Base-by-base conservation (phyloP, 345 rosid genomes). In the Nephelium lappaceum region DNA sequence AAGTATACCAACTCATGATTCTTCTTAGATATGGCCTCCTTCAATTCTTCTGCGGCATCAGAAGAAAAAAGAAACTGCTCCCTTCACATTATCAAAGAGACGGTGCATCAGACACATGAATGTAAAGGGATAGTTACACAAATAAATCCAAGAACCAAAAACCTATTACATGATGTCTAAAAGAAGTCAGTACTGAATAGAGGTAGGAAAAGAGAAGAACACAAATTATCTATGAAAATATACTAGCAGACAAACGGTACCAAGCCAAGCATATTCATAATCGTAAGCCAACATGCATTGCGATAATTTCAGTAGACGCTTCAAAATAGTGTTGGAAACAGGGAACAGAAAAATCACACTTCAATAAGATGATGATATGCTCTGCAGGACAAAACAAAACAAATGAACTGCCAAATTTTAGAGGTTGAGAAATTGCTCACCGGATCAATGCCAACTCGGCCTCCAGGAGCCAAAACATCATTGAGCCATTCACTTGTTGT, bases 1-100 rank as follows among this genome's bases (percentile, higher is more conserved):
- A 95, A 77, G 89, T 86, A 92, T 73, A 95, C 93, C 86, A 95
- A 80, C 87, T 91, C 88, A 78, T 87, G 97, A 82, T 93, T 87
- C 88, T 87, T 93, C 87, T 85, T 87, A 21, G 95, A 84, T 84
- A 93, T 89, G 47, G 85, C 86, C 76, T 90, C 95, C 91, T 88
- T 90, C 89, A 95, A 76, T 83, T 95, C 99, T 86, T 92, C 99
- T 57, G 97, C 95, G 76, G 96, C 93, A 90, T 90, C 97, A 78
- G 85, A 92, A 61, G 99, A 95, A 85, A 95, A 92, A 76, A 95
- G 98, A 86, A 95, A 95, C 99, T 93, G 97, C 89, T 88, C 92
- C 93, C 98, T 93, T 93, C 95, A 92, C 83, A 84, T 84, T 58
- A 84, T 79, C 83, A 83, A 83, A 84, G 68, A 69, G 69, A 85